Conservation (phyloP, 345 rosid genomes). For the Carallia brachiata region DNA sequence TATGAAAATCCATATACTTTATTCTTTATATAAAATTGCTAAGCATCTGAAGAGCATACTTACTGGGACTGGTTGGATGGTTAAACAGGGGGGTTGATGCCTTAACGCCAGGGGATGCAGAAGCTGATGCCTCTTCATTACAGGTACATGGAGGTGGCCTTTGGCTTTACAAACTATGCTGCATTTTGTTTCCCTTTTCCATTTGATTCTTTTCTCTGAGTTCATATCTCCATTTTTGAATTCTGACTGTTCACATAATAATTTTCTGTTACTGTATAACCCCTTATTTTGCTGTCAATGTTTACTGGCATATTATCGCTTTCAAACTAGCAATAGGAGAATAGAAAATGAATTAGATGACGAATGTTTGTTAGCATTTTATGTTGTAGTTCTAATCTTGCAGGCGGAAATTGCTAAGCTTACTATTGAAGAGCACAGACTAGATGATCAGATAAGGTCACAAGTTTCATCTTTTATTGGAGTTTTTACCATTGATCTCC, state of each 20-base stretch:
- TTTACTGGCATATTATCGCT: no score
- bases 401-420: slow-evolving; percentile 84
- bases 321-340: no score
- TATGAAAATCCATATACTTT: slow-evolving; percentile 21
- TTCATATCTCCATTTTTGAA: no score
- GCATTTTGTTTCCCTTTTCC: not conserved
- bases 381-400: slow-evolving; percentile 19
- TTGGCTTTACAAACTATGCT: not conserved
- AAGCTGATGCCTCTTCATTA: slow-evolving; percentile 49
- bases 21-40: slow-evolving; percentile 9
- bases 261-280: no score
- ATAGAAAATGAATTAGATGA: no score
- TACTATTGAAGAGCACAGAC: slow-evolving; percentile 55
- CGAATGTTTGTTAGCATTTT: not conserved
- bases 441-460: slow-evolving; percentile 88
- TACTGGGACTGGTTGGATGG: slow-evolving; percentile 27
- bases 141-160: slow-evolving; percentile 49
- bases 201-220: no score
- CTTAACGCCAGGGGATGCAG: slow-evolving; percentile 54
- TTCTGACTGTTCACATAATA: no score
- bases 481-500: slow-evolving; percentile 14
- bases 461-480: slow-evolving; percentile 23
- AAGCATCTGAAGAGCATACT: slow-evolving; percentile 25
- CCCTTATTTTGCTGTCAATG: no score
- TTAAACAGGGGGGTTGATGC: slow-evolving; percentile 75